Evolutionary conservation across 768 basidiomycete species (phyloP), one percentile per base, ranked within the genome.

Genomic region (Leccinum incarnatum): DNA sequence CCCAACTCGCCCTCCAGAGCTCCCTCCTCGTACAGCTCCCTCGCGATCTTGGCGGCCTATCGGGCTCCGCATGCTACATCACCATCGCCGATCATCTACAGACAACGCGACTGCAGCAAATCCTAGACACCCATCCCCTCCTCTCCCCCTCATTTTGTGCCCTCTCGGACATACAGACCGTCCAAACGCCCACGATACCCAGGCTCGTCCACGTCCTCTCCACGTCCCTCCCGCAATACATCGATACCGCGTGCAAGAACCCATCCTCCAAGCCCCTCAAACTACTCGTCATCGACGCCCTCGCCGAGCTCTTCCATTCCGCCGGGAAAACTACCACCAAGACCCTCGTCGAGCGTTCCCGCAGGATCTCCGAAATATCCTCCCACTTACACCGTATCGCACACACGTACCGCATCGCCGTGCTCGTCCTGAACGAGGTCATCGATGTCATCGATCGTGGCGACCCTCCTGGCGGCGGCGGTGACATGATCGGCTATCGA

Each of bases 371-470:
- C 6, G 77, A 83, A 53, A 81, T 96, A 40, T 86, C 92, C 0
- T 75, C 79, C 17, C 75, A 82, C 42, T 81, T 98, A 5, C 94
- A 95, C 71, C 63, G 73, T 6, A 76, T 98, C 23, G 93, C 92
- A 0, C 76, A 74, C 63, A 76, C 75, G 54, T 77, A 89, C 66
- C 75, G 78, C 30, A 70, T 95, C 23, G 91, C 91, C 0, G 77
- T 98, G 21, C 73, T 98, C 23, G 85, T 97, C 51, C 75, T 98
- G 53, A 98, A 98, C 74, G 93, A 95, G 72, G 94, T 95, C 5
- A 79, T 84, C 15, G 93, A 95, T 68, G 85, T 83, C n/a, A 87
- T 93, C 59, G 73, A 83, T 37, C 74, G 71, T 11, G 66, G 57
- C 14, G 51, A 53, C 1, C 46, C 36, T 49, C 53, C 60, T 10